Evolutionary conservation across 441 rosid genomes (phyloP), one percentile per base, ranked within the genome.

Genomic region (Melastoma candidum): DNA sequence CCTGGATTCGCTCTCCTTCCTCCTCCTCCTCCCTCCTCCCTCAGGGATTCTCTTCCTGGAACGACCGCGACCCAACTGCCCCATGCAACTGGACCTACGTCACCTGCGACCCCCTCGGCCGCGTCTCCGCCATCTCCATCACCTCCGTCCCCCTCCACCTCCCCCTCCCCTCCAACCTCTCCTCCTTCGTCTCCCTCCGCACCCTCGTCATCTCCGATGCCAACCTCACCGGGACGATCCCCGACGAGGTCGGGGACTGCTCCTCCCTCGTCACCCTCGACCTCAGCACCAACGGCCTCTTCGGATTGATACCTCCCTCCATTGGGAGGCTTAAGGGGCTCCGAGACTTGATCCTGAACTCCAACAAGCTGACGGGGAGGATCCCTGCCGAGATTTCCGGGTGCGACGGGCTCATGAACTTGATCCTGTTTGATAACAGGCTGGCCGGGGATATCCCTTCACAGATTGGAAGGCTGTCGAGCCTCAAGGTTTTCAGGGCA

Each of bases 41-140:
- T 1, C 41, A 32, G 41, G 41, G 41, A 3, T 32, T 79, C 49
- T 79, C 80, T 17, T 62, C 68, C 63, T 90, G 97, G 97, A 87
- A 83, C 71, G 58, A 47, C 48, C 62, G 62, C 45, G 95, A 84
- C 71, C 32, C 71, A 49, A 66, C 71, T 9, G 22, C 22, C 22
- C 96, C 97, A 47, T 90, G 97, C 67, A 73, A 73, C 68, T 90
- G 96, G 97, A 59, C 83, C 73, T 81, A 69, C 73, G 72, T 90
- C 44, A 74, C 77, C 49, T 90, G 96, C n/a, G 81, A 95, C 17
- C 48, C 80, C 22, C 79, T 70, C 63, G 85, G 84, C 46, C 76
- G 71, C 54, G 87, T 90, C 66, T 74, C 85, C 39, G 77, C 74
- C 49, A 90, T 90, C 67, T 59, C 56, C 41, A 84, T 90, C 14